These are phyloP conservation scores for Arxiozyma telluris DNA, from an alignment of 1,139 yeast species.

Conservation along the genomic window DNA sequence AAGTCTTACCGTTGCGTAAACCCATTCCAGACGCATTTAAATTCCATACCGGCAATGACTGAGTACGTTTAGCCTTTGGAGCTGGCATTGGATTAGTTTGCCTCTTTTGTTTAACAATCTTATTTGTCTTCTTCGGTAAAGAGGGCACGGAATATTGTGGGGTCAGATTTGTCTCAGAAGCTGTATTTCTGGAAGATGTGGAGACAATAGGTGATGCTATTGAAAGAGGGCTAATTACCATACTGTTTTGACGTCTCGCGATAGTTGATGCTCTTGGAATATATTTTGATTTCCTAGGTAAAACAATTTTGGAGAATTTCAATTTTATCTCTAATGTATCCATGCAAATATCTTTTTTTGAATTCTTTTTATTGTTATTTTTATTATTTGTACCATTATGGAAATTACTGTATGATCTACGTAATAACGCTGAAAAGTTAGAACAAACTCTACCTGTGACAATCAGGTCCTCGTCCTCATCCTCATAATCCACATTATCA, in stretches of 20 bases:
- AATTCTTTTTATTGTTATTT: slow-evolving; percentile 4
- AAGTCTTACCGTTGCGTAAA: slow-evolving; percentile 34
- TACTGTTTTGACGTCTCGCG: neutral
- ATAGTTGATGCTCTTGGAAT: neutral
- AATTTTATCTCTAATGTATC: slow-evolving; percentile 61
- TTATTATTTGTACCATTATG: slow-evolving; percentile 19
- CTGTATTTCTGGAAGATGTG: neutral
- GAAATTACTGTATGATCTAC: slow-evolving; percentile 35
- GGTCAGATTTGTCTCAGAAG: neutral
- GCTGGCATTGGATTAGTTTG: slow-evolving; percentile 34
- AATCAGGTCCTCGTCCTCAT: slow-evolving; percentile 31
- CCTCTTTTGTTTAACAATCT: slow-evolving; percentile 13
- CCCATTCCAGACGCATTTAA: slow-evolving; percentile 25
- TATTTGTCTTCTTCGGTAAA: neutral
- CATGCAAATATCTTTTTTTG: neutral
- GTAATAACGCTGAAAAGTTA: slow-evolving; percentile 52
- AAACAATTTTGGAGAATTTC: slow-evolving; percentile 39
- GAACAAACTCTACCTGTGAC: slow-evolving; percentile 68
- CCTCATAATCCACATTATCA: slow-evolving; percentile 14
- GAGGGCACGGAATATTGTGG: slow-evolving; percentile 2
- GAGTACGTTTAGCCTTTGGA: slow-evolving; percentile 56
- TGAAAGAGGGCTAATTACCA: neutral
- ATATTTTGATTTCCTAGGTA: neutral
- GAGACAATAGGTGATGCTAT: neutral
- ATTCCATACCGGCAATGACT: slow-evolving; percentile 53